Base-by-base conservation (phyloP, 371 early-diverging fungal genomes). In the Mortierella polycephala region DNA sequence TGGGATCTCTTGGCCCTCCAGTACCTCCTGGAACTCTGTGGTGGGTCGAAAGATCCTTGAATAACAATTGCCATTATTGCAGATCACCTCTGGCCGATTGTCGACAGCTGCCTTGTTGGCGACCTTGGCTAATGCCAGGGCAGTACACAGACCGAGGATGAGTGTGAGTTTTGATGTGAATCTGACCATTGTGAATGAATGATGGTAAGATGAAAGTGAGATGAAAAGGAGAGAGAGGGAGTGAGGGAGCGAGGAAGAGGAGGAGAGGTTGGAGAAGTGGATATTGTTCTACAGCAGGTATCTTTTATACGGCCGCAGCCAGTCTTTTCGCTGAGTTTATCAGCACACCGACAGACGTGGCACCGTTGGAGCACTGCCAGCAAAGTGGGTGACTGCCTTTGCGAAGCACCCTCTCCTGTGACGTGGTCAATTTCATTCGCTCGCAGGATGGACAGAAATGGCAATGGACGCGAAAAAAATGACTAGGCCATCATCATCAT, bases 1-100 rank as follows among this genome's bases (percentile, higher is more conserved):
- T 14, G 88, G 90, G 61, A 89, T 74, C 44, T 86, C 82, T 61
- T 90, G 90, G 16, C 88, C 90, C 18, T 84, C 83, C 37, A 65
- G 66, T 37, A 90, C 77, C 47, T 62, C 74, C 60, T 83, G 84
- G 56, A 87, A 90, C 60, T 90, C 86, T 42, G 67, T 58, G 7
- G 90, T 86, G 12, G 90, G 82, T 5, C 65, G 57, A 62, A 90
- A 90, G 21, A 83, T 57, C 53, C 79, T 79, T 10, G 89, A 84
- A 53, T 86, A 88, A 69, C 90, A 89, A 20, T 70, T 23, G 18
- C 74, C 82, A 16, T 75, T 46, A 18, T 50, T 60, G 53, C 83
- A 82, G 45, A 81, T 69, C 20, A 72, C 59, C 1, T 60, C 41
- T 12, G 68, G 59, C 46, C 66, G 47, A 6, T 60, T 51, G 51